Evolutionary conservation across 768 basidiomycete species (phyloP), one percentile per base, ranked within the genome.

Genomic region (Lenzites betulinus): DNA sequence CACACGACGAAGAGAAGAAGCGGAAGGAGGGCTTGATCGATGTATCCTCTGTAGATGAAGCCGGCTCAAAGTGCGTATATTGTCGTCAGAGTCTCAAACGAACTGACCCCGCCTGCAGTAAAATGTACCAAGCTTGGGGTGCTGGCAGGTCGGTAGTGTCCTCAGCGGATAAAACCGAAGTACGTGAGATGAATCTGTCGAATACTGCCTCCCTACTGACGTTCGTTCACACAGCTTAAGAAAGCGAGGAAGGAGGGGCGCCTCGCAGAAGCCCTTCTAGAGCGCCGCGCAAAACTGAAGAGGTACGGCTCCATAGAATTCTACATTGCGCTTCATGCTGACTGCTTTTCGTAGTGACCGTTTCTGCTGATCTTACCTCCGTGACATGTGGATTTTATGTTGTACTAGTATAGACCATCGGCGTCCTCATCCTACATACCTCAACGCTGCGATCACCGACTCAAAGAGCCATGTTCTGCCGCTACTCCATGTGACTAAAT

Each of bases 61-160:
- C 82, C 5, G 77, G 80, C 53, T 78, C 89, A 36, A 93, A 93
- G 86, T 94, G 71, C 54, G 90, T 80, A 12, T 54, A n/a, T 12
- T 8, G 57, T 33, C 51, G n/a, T 22, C 22, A 53, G 26, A 36
- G 48, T 20, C 48, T 35, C 12, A 52, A 6, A 39, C 33, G 43
- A 36, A 38, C 62, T 57, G 39, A 35, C 23, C 57, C 56, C 20
- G 22, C 11, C 51, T 55, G 36, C 67, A 94, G 91, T 70, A 84
- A 79, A 51, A 68, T 87, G 44, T 87, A 85, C 71, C 93, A 95
- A 67, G 81, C 92, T 0, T 93, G 94, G 90, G 93, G 93, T 23
- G 89, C 90, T 22, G 89, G 91, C 3, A 79, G 87, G 35, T 83
- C 83, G 18, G 77, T 95, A 7, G 81, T 87, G 22, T 92, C 92